phyloP scores from a whole-genome alignment of 768 basidiomycete species.

The Megacollybia marginata region DNA sequence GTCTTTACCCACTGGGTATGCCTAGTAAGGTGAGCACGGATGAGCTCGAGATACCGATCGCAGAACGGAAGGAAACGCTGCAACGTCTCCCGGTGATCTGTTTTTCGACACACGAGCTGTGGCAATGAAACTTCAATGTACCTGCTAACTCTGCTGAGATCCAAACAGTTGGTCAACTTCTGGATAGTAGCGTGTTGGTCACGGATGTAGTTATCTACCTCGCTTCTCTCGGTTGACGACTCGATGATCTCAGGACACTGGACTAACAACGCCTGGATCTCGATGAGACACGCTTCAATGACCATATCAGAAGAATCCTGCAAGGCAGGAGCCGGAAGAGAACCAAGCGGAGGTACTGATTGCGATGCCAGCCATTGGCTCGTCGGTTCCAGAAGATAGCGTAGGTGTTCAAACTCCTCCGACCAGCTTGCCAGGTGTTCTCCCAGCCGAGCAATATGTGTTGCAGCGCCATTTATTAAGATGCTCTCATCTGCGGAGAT shows the following conservation, averaged over 20 bases:
- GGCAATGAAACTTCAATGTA: conserved; percentile 32
- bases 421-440: conserved; percentile 18
- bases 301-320: conserved; percentile 28
- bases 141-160: conserved; percentile 33
- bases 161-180: conserved; percentile 40
- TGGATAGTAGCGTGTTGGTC: conserved; percentile 36
- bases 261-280: conserved; percentile 52
- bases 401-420: conserved; percentile 16
- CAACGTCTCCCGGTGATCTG: conserved; percentile 25
- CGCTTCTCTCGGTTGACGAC: conserved; percentile 18
- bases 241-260: conserved; percentile 22
- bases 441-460: conserved; percentile 1
- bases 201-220: conserved; percentile 42
- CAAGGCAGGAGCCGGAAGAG: conserved; percentile 5
- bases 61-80: conserved; percentile 70
- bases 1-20: conserved; percentile 65
- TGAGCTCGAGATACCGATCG: conserved; percentile 49
- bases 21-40: conserved; percentile 45
- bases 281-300: conserved; percentile 58
- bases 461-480: conserved; percentile 2
- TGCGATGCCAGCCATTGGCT: conserved; percentile 21
- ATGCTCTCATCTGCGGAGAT: conserved; percentile 7
- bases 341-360: conserved; percentile 2
- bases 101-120: conserved; percentile 25
- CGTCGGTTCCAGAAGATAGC: conserved; percentile 26